Conservation (phyloP, 1,284 basidiomycete species). For the Vanrija sp. region DNA sequence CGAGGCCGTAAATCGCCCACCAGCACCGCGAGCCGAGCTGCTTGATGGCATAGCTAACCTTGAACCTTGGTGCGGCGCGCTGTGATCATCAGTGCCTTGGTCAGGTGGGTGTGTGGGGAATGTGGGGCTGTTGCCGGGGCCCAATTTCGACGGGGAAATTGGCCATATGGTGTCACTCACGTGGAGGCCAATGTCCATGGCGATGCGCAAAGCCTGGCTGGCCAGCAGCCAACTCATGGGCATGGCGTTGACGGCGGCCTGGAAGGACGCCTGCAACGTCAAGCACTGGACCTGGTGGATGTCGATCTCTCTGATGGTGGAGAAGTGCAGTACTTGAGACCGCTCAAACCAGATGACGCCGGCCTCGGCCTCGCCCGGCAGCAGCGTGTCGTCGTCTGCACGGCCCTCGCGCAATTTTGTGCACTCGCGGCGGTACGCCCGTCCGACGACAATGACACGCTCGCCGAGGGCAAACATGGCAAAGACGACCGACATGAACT, state of each 20-base stretch:
- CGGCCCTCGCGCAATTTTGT: conserved; percentile 52
- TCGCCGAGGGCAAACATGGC: conserved; percentile 78
- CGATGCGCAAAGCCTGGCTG: conserved; percentile 77
- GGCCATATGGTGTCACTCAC: conserved; percentile 54
- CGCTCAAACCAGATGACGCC: conserved; percentile 45
- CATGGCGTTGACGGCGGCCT: conserved; percentile 82
- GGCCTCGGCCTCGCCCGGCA: conserved; percentile 43
- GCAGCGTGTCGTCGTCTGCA: conserved; percentile 27
- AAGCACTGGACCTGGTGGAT: conserved; percentile 81
- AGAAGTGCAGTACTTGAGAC: conserved; percentile 80
- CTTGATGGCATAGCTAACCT: conserved; percentile 68
- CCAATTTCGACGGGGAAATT: neutral
- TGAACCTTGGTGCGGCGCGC: conserved; percentile 73
- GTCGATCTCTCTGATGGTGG: conserved; percentile 72
- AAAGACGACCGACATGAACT: conserved; percentile 81
- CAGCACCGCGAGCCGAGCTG: conserved; percentile 82
- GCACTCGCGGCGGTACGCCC: conserved; percentile 56
- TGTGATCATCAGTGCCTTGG: conserved; percentile 40
- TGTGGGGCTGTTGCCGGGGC: too few species aligned
- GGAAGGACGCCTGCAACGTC: conserved; percentile 77
- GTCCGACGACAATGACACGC: conserved; percentile 53
- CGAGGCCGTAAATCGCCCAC: conserved; percentile 84
- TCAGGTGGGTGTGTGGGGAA: too few species aligned
- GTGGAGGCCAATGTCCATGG: conserved; percentile 82
- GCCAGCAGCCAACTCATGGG: conserved; percentile 86